phyloP scores from a whole-genome alignment of 495 filamentous ascomycete species.

The Neurospora sp. region DNA sequence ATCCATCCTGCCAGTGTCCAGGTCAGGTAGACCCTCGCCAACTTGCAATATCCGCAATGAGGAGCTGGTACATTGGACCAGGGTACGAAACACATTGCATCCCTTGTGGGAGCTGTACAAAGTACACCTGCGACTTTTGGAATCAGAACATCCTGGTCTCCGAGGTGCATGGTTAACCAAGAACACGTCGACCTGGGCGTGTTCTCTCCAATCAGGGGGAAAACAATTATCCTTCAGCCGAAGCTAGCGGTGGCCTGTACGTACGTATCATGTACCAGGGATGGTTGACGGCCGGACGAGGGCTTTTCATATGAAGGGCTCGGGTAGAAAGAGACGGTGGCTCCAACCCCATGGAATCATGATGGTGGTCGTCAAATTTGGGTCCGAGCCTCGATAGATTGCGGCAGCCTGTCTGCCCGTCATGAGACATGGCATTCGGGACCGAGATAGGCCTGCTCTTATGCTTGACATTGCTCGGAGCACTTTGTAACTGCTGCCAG shows the following conservation, averaged over 20 bases:
- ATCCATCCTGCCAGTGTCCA: constrained; percentile 3
- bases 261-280: constrained; percentile 7
- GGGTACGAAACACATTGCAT: constrained; percentile 1
- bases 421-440: constrained; percentile 11
- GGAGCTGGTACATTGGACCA: neutral
- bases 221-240: constrained; percentile 10
- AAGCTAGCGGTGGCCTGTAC: constrained; percentile 9
- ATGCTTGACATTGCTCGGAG: neutral
- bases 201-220: constrained; percentile 17
- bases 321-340: constrained; percentile 2
- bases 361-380: constrained; percentile 11
- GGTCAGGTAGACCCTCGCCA: constrained; percentile 2
- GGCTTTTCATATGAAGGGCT: constrained; percentile 5
- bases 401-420: constrained; percentile 9
- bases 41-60: constrained; percentile 2
- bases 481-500: neutral
- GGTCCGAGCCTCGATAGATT: constrained; percentile 2
- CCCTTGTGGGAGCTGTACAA: neutral
- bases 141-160: constrained; percentile 14
- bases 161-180: constrained; percentile 5
- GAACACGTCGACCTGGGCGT: constrained; percentile 14
- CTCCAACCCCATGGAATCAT: constrained; percentile 1
- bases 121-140: constrained; percentile 6
- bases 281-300: constrained; percentile 1
- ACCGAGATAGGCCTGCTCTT: neutral